phyloP scores from a whole-genome alignment of 1,284 basidiomycete genomes.

The Fomitiporia mediterranea region DNA sequence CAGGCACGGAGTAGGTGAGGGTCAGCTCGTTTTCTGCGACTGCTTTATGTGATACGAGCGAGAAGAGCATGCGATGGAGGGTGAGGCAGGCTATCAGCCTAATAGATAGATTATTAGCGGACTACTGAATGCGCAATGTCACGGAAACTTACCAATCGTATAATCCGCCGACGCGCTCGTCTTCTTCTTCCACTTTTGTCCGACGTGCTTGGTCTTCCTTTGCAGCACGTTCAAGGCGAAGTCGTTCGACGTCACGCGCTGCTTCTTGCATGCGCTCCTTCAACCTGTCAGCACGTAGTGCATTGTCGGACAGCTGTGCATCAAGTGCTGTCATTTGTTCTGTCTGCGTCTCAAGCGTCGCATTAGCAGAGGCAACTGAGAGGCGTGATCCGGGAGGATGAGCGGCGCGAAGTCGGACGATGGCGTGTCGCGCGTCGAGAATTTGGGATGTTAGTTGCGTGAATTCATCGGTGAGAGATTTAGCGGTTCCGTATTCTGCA shows the following conservation, averaged over 20 bases:
- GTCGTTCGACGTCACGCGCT: slow-evolving; percentile 56
- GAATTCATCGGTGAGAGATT: slow-evolving; percentile 49
- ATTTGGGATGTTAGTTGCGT: slow-evolving; percentile 65
- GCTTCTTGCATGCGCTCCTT: slow-evolving; percentile 54
- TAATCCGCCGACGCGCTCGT: slow-evolving; percentile 53
- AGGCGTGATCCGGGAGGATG: slow-evolving; percentile 69
- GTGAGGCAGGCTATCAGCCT: slow-evolving; percentile 69
- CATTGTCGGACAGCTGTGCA: slow-evolving; percentile 46
- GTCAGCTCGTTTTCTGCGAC: slow-evolving; percentile 71
- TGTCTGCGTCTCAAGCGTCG: slow-evolving; percentile 66
- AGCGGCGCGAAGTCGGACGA: slow-evolving; percentile 72
- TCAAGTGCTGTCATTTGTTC: slow-evolving; percentile 69
- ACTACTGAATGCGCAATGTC: not conserved
- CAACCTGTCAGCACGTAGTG: slow-evolving; percentile 43
- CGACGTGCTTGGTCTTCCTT: slow-evolving; percentile 64
- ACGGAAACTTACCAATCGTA: slow-evolving; percentile 60
- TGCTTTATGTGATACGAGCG: slow-evolving; percentile 53
- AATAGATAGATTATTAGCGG: slow-evolving; percentile 4
- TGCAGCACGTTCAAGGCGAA: slow-evolving; percentile 61
- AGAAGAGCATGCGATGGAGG: slow-evolving; percentile 58
- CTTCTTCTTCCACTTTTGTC: slow-evolving; percentile 60
- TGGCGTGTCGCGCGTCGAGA: slow-evolving; percentile 71
- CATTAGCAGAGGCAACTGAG: slow-evolving; percentile 66
- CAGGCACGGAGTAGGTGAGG: slow-evolving; percentile 47
- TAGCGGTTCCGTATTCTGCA: slow-evolving; percentile 56